Evolutionary conservation across 352 stramenopile species (phyloP).

Genomic region (Phytophthora ohioensis): DNA sequence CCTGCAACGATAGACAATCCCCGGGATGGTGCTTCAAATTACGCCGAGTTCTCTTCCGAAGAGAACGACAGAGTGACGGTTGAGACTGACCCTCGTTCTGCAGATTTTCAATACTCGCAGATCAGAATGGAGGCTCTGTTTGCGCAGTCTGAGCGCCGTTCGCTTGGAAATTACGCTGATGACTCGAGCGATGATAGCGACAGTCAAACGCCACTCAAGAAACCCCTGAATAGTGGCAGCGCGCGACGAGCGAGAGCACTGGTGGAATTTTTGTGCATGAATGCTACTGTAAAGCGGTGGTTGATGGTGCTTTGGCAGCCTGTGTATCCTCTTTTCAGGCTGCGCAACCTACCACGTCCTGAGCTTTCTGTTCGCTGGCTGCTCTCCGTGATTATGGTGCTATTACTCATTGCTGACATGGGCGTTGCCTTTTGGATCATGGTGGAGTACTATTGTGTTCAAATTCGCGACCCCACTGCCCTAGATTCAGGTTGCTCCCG

Average conservation of each 20-base stretch:
- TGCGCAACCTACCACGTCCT: conserved; percentile 57
- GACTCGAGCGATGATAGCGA: conserved; percentile 40
- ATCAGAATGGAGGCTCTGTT: conserved; percentile 87
- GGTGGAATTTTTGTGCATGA: conserved; percentile 38
- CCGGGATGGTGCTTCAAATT: conserved; percentile 1
- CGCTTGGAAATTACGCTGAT: conserved; percentile 19
- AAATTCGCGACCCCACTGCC: conserved; percentile 81
- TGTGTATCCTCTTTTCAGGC: conserved; percentile 66
- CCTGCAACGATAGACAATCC: conserved; percentile 10
- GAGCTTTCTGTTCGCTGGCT: conserved; percentile 44
- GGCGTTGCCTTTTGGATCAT: conserved; percentile 77
- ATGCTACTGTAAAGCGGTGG: conserved; percentile 38
- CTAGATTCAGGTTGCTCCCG: conserved; percentile 79
- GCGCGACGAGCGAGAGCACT: conserved; percentile 34
- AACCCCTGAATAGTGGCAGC: conserved; percentile 17
- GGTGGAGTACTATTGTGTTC: conserved; percentile 89
- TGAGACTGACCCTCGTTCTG: conserved; percentile 59
- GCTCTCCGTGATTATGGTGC: conserved; percentile 60
- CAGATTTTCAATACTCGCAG: conserved; percentile 74
- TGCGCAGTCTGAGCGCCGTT: conserved; percentile 40
- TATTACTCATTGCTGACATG: conserved; percentile 73
- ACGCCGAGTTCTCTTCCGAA: conserved; percentile 10
- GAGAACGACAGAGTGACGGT: conserved; percentile 31
- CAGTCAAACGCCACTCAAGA: conserved; percentile 30
- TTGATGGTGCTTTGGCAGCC: conserved; percentile 48